Evolutionary conservation across 257 asterid species (phyloP), one percentile per base, ranked within the genome.

Genomic region (Marsdenia floribunda): DNA sequence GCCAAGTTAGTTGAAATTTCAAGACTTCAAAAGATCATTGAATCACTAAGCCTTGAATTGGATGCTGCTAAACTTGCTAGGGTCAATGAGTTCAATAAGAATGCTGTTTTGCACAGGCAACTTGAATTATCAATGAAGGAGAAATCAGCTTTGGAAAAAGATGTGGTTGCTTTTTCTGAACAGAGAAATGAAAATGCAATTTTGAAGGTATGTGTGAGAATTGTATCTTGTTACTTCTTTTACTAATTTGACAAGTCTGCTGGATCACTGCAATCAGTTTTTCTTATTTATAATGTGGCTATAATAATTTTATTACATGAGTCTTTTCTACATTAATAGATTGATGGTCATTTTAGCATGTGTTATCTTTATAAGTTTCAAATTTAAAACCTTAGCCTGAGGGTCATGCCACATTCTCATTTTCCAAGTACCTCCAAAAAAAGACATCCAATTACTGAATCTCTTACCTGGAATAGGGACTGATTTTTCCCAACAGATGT

Each of bases 21-120:
- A 74, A 95, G 89, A 86, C 97, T 95, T 85, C 89, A 89, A 68
- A 92, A 95, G 89, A 88, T 87, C 54, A 87, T 92, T 73, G 97
- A 90, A 86, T 89, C 98, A 65, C 82, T 92, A 71, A 87, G 80
- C 78, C 87, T 92, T 82, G 96, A 92, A 77, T 79, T 90, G 53
- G 97, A 95, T 80, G 97, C 97, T 58, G 93, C 97, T 33, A 95
- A 88, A 83, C 96, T 95, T 73, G 91, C 96, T 72, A 88, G 91
- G 71, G 94, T 95, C 66, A 95, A 89, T 81, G 98, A 91, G 85
- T 84, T 80, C 85, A 93, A 92, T 85, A 95, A 90, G 91, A 92
- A 84, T 82, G 85, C 81, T 59, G 86, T 80, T 82, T 88, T 95
- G 55, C 91, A 88, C 77, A 85, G 90, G 78, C 96, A 89, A 76